Conservation (phyloP, 208 protist species). For the Leishmania lainsoni region DNA sequence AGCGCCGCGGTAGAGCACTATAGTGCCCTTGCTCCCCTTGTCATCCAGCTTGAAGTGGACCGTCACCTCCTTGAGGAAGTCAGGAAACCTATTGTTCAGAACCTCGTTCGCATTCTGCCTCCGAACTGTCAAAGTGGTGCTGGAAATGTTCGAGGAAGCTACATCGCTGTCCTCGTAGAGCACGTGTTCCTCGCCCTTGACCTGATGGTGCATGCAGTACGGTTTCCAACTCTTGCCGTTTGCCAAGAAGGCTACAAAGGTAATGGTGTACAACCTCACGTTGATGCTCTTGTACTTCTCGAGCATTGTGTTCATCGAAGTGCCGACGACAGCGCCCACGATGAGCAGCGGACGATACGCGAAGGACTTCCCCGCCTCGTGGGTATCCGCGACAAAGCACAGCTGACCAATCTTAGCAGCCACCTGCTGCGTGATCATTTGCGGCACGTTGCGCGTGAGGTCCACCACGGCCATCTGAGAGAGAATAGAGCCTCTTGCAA, state of each 20-base stretch:
- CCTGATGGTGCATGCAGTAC: constrained; percentile 64
- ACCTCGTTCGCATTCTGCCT: constrained; percentile 41
- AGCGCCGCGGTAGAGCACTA: constrained; percentile 52
- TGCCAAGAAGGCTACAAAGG: constrained; percentile 56
- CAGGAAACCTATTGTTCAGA: constrained; percentile 39
- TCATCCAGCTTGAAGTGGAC: constrained; percentile 35
- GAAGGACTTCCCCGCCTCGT: constrained; percentile 27
- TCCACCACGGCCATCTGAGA: constrained; percentile 55
- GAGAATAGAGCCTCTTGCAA: constrained; percentile 26
- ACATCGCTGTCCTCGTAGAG: constrained; percentile 24
- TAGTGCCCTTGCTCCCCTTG: constrained; percentile 22
- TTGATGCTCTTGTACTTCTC: constrained; percentile 18
- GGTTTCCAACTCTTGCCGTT: constrained; percentile 38
- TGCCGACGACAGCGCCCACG: constrained; percentile 46
- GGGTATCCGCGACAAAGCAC: constrained; percentile 42
- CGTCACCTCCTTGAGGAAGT: constrained; percentile 42
- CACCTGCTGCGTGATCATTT: constrained; percentile 65
- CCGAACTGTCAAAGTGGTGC: not conserved
- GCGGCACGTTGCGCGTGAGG: constrained; percentile 34
- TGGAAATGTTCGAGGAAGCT: constrained; percentile 10
- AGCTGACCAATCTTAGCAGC: constrained; percentile 52
- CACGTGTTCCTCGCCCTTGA: constrained; percentile 36
- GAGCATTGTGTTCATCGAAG: constrained; percentile 13
- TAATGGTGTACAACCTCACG: constrained; percentile 36
- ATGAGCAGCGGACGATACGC: constrained; percentile 32